phyloP scores from a whole-genome alignment of 108 stramenopile species.

The Pseudonitzschia delicatissima region DNA sequence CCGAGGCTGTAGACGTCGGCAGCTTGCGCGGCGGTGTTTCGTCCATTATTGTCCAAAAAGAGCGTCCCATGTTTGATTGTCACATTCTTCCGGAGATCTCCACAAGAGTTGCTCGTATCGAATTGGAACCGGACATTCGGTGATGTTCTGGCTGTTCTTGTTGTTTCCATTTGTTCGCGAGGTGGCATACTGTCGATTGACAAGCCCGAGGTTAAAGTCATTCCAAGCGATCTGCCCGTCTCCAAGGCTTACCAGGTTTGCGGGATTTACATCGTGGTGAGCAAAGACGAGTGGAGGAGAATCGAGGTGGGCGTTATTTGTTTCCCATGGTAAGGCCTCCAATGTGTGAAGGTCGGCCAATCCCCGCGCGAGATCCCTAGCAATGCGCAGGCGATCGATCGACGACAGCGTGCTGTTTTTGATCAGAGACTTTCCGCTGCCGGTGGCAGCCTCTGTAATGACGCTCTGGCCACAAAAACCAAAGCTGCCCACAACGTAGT shows the following conservation, averaged over 20 bases:
- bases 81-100: slow-evolving; percentile 54
- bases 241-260: slow-evolving; percentile 35
- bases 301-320: neutral
- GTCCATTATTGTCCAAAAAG: neutral
- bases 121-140: slow-evolving; percentile 36
- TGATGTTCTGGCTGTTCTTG: slow-evolving; percentile 9
- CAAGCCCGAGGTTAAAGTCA: slow-evolving; percentile 64
- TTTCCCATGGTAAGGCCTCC: neutral
- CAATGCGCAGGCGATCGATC: slow-evolving; percentile 42
- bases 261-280: slow-evolving; percentile 53
- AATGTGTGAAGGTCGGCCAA: slow-evolving; percentile 67
- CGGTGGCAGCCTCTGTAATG: slow-evolving; percentile 40
- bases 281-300: slow-evolving; percentile 14
- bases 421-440: slow-evolving; percentile 23
- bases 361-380: slow-evolving; percentile 51
- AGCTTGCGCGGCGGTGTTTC: slow-evolving; percentile 38
- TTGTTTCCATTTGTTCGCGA: neutral
- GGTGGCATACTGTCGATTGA: slow-evolving; percentile 22
- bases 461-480: slow-evolving; percentile 73
- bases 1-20: slow-evolving; percentile 75
- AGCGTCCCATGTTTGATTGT: slow-evolving; percentile 28
- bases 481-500: slow-evolving; percentile 48
- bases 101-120: slow-evolving; percentile 37
- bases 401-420: slow-evolving; percentile 23
- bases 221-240: slow-evolving; percentile 42